A percentile compares a stretch with the other conserved stretches of the same genome.
phyloP scores from a whole-genome alignment of 2,329 filamentous ascomycete genomes.

The Ustulina deusta region DNA sequence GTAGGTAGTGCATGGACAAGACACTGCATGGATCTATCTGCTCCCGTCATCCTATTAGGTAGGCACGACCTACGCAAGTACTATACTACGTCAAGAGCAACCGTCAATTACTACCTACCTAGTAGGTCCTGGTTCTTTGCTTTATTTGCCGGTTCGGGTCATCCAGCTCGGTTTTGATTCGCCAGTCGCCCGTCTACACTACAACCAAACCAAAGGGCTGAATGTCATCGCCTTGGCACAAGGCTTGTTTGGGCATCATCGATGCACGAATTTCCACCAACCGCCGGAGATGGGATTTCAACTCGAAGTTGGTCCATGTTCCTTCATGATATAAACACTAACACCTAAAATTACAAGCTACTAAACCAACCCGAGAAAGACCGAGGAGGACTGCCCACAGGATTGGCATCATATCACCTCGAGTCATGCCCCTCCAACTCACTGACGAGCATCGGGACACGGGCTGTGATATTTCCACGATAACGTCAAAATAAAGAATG shows the following conservation, averaged over 20 bases:
- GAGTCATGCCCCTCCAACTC: neutral
- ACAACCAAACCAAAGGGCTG: conserved; percentile 4
- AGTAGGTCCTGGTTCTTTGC: neutral
- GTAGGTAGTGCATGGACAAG: no score
- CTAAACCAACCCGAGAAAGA: neutral
- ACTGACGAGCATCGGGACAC: neutral
- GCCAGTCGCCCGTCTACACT: conserved; percentile 1
- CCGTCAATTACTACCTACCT: neutral
- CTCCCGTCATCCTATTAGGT: neutral
- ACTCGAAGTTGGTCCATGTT: conserved; percentile 1
- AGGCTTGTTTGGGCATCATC: conserved; percentile 34
- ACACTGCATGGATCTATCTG: no score
- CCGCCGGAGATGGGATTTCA: neutral
- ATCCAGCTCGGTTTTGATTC: conserved; percentile 27
- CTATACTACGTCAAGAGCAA: conserved; percentile 12
- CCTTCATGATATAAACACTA: neutral
- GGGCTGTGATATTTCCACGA: conserved; percentile 1
- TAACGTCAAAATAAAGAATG: conserved; percentile 5
- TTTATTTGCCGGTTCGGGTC: conserved; percentile 32
- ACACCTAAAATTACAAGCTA: neutral
- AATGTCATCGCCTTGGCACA: conserved; percentile 30
- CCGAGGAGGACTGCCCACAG: neutral
- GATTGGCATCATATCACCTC: conserved; percentile 3
- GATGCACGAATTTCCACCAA: conserved; percentile 7
- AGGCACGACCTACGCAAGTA: neutral